phyloP scores from a whole-genome alignment of 2,329 filamentous ascomycete species.

The Coniochaeta pulveracea region DNA sequence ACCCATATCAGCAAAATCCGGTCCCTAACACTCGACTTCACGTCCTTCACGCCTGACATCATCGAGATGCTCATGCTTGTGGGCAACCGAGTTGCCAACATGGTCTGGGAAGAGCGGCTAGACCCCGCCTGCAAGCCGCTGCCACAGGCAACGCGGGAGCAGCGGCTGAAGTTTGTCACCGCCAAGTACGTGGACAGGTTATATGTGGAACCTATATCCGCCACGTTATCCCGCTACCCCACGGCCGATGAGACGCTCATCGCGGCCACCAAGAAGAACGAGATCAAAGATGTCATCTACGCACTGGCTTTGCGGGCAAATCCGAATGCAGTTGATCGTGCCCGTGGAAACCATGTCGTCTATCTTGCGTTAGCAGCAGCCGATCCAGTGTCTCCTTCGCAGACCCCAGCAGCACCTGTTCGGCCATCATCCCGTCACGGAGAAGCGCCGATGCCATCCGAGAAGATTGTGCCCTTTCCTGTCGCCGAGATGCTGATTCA shows the following conservation, averaged over 20 bases:
- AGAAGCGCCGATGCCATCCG: slow-evolving; percentile 16
- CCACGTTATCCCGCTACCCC: slow-evolving; percentile 62
- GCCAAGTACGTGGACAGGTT: slow-evolving; percentile 82
- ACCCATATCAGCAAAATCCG: slow-evolving; percentile 97
- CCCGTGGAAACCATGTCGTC: slow-evolving; percentile 76
- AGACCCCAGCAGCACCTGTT: slow-evolving; percentile 18
- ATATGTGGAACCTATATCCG: slow-evolving; percentile 68
- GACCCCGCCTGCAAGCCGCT: slow-evolving; percentile 64
- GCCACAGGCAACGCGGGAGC: slow-evolving; percentile 72
- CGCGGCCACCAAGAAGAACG: slow-evolving; percentile 90
- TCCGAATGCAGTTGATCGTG: slow-evolving; percentile 76
- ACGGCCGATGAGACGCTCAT: slow-evolving; percentile 81
- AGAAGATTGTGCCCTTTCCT: slow-evolving; percentile 61
- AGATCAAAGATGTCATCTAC: slow-evolving; percentile 87
- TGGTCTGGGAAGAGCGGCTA: slow-evolving; percentile 86
- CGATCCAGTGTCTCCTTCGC: slow-evolving; percentile 43
- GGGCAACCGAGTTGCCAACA: slow-evolving; percentile 90
- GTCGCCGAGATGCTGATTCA: slow-evolving; percentile 86
- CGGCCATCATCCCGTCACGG: neutral
- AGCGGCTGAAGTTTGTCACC: slow-evolving; percentile 89
- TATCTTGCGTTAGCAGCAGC: slow-evolving; percentile 88
- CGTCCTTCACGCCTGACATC: slow-evolving; percentile 93
- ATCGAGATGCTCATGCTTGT: slow-evolving; percentile 85
- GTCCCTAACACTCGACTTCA: slow-evolving; percentile 88
- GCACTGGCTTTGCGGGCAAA: slow-evolving; percentile 78